Percentiles rank a stretch among this genome's conserved stretches.
phyloP scores from a whole-genome alignment of 78 protist genomes.

The Dictyostelium intermedium region DNA sequence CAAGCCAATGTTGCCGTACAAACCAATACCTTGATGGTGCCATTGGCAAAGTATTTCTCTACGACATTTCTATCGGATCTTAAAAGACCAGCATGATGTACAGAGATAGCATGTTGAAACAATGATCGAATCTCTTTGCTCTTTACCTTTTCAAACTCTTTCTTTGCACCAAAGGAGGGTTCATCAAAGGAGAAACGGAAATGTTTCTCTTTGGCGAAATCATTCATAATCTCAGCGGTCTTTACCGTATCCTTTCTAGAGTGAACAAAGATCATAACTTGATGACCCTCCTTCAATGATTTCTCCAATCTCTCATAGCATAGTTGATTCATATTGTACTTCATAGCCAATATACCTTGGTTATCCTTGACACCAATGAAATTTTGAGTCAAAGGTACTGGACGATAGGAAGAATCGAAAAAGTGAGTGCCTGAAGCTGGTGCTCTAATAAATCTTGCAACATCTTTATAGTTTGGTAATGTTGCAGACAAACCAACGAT shows the following conservation, averaged over 20 bases:
- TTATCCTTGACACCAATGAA: constrained; percentile 94
- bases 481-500: constrained; percentile 99
- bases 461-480: constrained; percentile 99
- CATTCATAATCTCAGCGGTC: constrained; percentile 87
- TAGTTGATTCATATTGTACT: constrained; percentile 80
- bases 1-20: constrained; percentile 99
- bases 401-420: constrained; percentile 95
- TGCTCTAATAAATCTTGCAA: constrained; percentile 96
- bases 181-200: constrained; percentile 1
- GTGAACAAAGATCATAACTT: constrained; percentile 98
- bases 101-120: constrained; percentile 85
- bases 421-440: constrained; percentile 90
- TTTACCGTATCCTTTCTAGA: constrained; percentile 94
- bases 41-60: constrained; percentile 93
- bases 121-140: constrained; percentile 78
- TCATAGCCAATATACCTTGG: neutral
- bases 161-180: neutral
- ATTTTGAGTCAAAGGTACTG: constrained; percentile 96
- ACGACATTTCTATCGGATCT: constrained; percentile 94
- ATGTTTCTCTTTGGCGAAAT: constrained; percentile 71
- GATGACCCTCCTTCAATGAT: constrained; percentile 84
- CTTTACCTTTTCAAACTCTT: constrained; percentile 55
- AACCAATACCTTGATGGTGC: constrained; percentile 87
- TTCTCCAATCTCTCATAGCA: constrained; percentile 83
- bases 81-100: constrained; percentile 98